Conservation (phyloP, 495 filamentous ascomycete genomes). For the Aspergillus indologenus region DNA sequence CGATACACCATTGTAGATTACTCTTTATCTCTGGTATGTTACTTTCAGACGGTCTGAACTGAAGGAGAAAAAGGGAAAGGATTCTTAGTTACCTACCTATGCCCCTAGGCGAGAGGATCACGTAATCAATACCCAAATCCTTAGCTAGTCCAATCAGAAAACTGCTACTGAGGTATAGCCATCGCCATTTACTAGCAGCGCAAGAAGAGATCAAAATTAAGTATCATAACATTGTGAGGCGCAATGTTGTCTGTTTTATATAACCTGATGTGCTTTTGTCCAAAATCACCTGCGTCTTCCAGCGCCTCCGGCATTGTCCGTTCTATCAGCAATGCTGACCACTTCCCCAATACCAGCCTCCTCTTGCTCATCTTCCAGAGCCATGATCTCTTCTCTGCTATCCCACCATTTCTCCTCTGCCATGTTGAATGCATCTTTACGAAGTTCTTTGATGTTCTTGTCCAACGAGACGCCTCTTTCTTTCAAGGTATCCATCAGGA, state of each 20-base stretch:
- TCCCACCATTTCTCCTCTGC: conserved; percentile 99
- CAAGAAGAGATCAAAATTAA: no score
- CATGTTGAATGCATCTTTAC: conserved; percentile 79
- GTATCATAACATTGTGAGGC: no score
- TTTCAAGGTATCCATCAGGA: conserved; percentile 66
- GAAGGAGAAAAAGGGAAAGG: no score
- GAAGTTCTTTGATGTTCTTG: conserved; percentile 84
- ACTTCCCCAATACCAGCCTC: conserved; percentile 94
- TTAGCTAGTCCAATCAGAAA: no score
- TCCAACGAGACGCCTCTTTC: conserved; percentile 50
- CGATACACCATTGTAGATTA: conserved; percentile 5
- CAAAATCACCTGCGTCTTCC: conserved; percentile 54
- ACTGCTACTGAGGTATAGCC: no score
- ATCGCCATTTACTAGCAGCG: no score
- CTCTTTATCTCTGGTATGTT: no score
- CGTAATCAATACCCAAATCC: no score
- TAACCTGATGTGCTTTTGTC: neutral
- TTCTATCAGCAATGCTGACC: conserved; percentile 74
- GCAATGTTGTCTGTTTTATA: no score
- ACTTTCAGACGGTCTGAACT: no score
- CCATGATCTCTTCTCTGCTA: conserved; percentile 89
- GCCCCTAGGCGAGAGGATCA: no score
- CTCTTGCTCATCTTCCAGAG: conserved; percentile 93
- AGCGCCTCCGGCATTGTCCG: conserved; percentile 53
- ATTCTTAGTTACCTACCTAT: no score